Conservation (phyloP, 306 rosid genomes). For the Elaeagnus macrophylla region DNA sequence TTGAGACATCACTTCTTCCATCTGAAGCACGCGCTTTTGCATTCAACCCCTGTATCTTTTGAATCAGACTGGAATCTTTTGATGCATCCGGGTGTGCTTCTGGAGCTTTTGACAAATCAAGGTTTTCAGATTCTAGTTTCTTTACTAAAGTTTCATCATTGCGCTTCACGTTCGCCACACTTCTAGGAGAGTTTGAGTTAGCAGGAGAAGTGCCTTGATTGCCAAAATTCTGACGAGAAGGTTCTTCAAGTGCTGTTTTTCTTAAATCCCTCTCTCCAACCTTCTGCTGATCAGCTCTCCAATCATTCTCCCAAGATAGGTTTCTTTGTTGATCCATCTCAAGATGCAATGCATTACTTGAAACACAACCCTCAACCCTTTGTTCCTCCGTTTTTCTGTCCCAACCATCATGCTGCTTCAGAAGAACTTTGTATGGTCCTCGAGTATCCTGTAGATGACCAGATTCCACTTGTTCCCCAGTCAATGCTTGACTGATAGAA, state of each 20-base stretch:
- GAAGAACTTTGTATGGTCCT: constrained; percentile 81
- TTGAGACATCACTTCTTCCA: constrained; percentile 36
- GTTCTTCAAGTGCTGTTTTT: constrained; percentile 30
- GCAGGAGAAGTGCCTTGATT: constrained; percentile 28
- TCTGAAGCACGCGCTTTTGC: constrained; percentile 71
- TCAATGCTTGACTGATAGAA: constrained; percentile 35
- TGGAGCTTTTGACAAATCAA: constrained; percentile 33
- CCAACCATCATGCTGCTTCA: constrained; percentile 59
- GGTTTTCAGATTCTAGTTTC: constrained; percentile 36
- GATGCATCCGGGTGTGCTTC: constrained; percentile 31
- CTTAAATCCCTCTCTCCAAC: constrained; percentile 39
- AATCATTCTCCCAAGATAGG: constrained; percentile 45
- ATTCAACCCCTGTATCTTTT: constrained; percentile 84
- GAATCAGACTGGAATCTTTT: constrained; percentile 69
- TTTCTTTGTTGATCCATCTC: constrained; percentile 36
- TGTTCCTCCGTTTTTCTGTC: constrained; percentile 55
- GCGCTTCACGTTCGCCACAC: constrained; percentile 24
- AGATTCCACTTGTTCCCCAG: constrained; percentile 49
- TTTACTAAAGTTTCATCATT: constrained; percentile 34
- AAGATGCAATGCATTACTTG: constrained; percentile 23
- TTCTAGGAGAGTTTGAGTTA: constrained; percentile 36
- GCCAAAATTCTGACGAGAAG: constrained; percentile 36
- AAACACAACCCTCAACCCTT: constrained; percentile 37
- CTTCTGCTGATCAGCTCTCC: constrained; percentile 42
- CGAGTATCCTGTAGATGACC: constrained; percentile 46